Evolutionary conservation across 768 basidiomycete species (phyloP).

Genomic region (Lactifluus hygrophoroides): DNA sequence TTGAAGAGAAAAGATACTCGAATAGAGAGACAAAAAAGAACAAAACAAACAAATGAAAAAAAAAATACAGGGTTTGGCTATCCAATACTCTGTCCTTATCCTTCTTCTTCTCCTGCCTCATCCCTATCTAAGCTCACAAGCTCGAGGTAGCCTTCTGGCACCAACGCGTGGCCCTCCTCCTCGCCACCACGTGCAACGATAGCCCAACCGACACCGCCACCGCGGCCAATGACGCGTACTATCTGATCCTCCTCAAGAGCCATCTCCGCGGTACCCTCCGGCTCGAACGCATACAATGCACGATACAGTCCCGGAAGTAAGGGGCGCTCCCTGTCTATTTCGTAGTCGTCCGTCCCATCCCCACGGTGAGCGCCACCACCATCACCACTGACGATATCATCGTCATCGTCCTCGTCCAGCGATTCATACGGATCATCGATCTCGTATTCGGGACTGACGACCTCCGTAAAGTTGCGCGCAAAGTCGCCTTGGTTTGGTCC

Average conservation of each 20-base stretch:
- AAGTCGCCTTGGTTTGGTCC: conserved; percentile 38
- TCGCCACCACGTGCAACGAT: conserved; percentile 46
- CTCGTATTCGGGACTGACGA: conserved; percentile 26
- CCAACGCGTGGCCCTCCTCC: conserved; percentile 52
- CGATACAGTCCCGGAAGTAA: conserved; percentile 67
- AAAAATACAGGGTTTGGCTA: neutral
- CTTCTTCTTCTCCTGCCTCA: conserved; percentile 10
- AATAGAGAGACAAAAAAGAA: neutral
- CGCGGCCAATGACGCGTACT: conserved; percentile 62
- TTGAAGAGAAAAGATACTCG: neutral
- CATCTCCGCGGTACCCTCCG: conserved; percentile 82
- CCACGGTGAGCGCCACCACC: conserved; percentile 3
- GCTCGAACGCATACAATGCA: conserved; percentile 70
- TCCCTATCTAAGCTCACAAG: conserved; percentile 34
- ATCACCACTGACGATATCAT: conserved; percentile 19
- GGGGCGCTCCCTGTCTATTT: conserved; percentile 27
- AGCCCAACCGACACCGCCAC: conserved; percentile 77
- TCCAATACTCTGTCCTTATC: conserved; percentile 4
- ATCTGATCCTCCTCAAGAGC: conserved; percentile 66
- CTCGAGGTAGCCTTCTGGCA: conserved; percentile 74
- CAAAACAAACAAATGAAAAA: neutral
- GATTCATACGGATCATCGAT: conserved; percentile 20
- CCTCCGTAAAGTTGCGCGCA: conserved; percentile 38
- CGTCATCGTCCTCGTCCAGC: conserved; percentile 22
- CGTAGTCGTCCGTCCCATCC: conserved; percentile 23